These are phyloP conservation scores for Biscogniauxia marginata DNA, from an alignment of 2,329 filamentous ascomycete species.

Conservation along the genomic window DNA sequence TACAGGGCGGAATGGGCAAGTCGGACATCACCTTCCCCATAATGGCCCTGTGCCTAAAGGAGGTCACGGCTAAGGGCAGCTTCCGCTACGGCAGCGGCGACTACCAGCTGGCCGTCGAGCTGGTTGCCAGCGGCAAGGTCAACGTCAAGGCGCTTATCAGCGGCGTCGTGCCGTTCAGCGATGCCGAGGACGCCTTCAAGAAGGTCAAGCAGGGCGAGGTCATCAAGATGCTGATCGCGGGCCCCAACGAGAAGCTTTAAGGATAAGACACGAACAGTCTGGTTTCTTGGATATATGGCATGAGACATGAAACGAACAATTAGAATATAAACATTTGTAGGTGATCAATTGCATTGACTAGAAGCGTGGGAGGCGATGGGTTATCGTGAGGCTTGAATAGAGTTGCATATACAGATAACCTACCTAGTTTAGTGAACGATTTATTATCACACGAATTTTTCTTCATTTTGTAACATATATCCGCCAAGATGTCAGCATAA, in stretches of 20 bases:
- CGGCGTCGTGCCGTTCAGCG: constrained; percentile 70
- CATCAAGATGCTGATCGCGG: constrained; percentile 67
- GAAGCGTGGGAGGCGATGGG: neutral
- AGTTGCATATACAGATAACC: neutral
- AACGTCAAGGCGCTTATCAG: constrained; percentile 82
- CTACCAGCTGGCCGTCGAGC: constrained; percentile 77
- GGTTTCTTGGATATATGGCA: neutral
- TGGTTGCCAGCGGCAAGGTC: constrained; percentile 71
- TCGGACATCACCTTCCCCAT: constrained; percentile 88
- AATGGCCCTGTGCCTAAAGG: constrained; percentile 84
- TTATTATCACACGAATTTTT: too few relatives aligned
- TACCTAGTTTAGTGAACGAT: neutral
- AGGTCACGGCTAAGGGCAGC: constrained; percentile 80
- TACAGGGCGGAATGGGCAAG: constrained; percentile 90
- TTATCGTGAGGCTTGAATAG: neutral
- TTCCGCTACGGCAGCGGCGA: constrained; percentile 90
- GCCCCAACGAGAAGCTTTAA: constrained; percentile 59
- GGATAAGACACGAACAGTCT: neutral
- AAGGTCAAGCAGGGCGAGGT: constrained; percentile 82
- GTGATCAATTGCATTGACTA: neutral
- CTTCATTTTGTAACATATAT: too few relatives aligned
- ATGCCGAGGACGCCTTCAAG: constrained; percentile 83
- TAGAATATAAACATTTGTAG: neutral
- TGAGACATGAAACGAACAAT: neutral
- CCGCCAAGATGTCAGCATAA: too few relatives aligned